Evolutionary conservation across 139 green algal species (phyloP).

Genomic region (Tetradesmus lagerheimii): DNA sequence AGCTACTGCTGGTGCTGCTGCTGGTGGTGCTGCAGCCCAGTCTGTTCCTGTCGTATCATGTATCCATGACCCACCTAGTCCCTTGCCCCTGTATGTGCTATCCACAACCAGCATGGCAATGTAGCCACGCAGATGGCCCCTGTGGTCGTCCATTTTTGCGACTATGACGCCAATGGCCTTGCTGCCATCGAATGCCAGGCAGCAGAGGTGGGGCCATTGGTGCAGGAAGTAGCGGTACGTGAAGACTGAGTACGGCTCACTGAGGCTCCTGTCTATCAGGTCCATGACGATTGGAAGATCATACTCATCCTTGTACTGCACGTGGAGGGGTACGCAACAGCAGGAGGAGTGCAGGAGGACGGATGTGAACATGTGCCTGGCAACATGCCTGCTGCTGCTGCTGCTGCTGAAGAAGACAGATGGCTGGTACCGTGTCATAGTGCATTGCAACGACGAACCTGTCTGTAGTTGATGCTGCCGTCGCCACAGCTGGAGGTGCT

Average conservation of each 20-base stretch:
- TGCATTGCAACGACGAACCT: constrained; percentile 25
- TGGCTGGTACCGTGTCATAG: neutral
- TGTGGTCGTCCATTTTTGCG: constrained; percentile 94
- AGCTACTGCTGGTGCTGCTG: constrained; percentile 3
- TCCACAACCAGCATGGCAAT: constrained; percentile 98
- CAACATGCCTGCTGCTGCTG: neutral
- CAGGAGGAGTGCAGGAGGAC: neutral
- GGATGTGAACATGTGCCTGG: neutral
- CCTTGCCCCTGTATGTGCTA: constrained; percentile 81
- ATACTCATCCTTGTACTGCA: constrained; percentile 87
- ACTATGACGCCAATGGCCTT: constrained; percentile 79
- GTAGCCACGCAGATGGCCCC: constrained; percentile 88
- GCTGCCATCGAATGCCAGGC: constrained; percentile 70
- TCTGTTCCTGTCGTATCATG: neutral
- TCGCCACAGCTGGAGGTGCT: constrained; percentile 3
- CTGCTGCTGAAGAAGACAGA: neutral
- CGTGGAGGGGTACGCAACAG: neutral
- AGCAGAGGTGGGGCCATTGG: constrained; percentile 95
- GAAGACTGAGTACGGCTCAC: constrained; percentile 99
- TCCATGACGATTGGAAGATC: constrained; percentile 93
- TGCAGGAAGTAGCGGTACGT: constrained; percentile 92
- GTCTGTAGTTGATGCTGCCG: constrained; percentile 42
- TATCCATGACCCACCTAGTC: constrained; percentile 76
- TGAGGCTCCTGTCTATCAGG: constrained; percentile 95
- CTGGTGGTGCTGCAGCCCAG: neutral